These are phyloP conservation scores for Stellera chamaejasme DNA, from an alignment of 345 rosid species.

Conservation along the genomic window DNA sequence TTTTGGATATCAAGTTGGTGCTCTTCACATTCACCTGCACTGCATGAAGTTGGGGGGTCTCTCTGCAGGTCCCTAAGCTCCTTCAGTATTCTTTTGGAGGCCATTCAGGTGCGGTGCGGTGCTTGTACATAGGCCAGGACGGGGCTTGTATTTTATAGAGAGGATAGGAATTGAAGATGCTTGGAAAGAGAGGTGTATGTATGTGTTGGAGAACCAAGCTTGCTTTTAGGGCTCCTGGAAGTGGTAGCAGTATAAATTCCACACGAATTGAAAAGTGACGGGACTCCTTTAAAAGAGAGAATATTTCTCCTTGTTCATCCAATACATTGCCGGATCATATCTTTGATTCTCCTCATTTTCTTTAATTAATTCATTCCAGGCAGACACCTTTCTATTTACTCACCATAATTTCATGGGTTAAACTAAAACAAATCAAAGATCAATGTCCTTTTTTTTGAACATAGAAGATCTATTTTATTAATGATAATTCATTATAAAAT, in stretches of 20 bases:
- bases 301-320: too few relatives aligned
- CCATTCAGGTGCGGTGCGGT: constrained; percentile 22
- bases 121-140: constrained; percentile 3
- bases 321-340: too few relatives aligned
- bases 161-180: constrained; percentile 5
- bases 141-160: constrained; percentile 23
- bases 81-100: constrained; percentile 54
- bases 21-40: constrained; percentile 38
- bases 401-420: too few relatives aligned
- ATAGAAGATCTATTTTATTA: too few relatives aligned
- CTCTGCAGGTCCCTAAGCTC: constrained; percentile 60
- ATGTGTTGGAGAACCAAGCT: constrained; percentile 12
- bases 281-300: background rate
- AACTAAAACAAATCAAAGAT: too few relatives aligned
- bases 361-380: too few relatives aligned
- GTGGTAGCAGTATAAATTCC: constrained; percentile 43
- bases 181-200: constrained; percentile 10
- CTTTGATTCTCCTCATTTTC: too few relatives aligned
- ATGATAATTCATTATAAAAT: too few relatives aligned
- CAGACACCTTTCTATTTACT: too few relatives aligned
- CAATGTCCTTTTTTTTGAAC: too few relatives aligned
- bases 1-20: background rate
- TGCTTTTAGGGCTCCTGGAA: constrained; percentile 19
- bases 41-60: constrained; percentile 70
- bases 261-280: constrained; percentile 14